Evolutionary conservation across 108 stramenopile species (phyloP).

Genomic region (Fistulifera pelliculosa): DNA sequence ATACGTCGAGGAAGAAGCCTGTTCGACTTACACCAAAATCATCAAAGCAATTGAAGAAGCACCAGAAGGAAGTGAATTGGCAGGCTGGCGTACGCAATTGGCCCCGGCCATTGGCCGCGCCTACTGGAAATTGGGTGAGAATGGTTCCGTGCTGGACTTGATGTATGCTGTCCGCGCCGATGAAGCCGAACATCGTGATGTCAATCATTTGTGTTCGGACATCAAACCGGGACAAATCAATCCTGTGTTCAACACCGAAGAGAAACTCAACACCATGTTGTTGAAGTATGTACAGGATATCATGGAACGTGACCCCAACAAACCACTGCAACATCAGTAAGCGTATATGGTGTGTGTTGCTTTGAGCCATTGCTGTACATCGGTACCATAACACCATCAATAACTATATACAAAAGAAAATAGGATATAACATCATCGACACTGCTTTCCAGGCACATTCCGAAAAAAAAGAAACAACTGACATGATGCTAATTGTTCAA

Average conservation of each 20-base stretch:
- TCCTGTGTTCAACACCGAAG: slow-evolving; percentile 59
- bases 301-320: slow-evolving; percentile 29
- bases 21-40: slow-evolving; percentile 84
- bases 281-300: slow-evolving; percentile 70
- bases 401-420: too few species aligned
- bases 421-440: too few species aligned
- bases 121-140: slow-evolving; percentile 81
- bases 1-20: slow-evolving; percentile 93
- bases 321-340: too few species aligned
- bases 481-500: too few species aligned
- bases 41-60: slow-evolving; percentile 80
- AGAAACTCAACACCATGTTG: slow-evolving; percentile 54
- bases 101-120: slow-evolving; percentile 71
- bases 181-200: slow-evolving; percentile 92
- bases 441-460: too few species aligned
- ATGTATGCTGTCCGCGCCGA: slow-evolving; percentile 89
- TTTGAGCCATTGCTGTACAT: too few species aligned
- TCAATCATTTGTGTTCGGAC: slow-evolving; percentile 71
- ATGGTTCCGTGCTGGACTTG: slow-evolving; percentile 85
- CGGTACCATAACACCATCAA: too few species aligned
- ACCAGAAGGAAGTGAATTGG: slow-evolving; percentile 72
- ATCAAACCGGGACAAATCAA: slow-evolving; percentile 49
- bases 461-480: too few species aligned
- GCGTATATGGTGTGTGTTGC: too few species aligned
- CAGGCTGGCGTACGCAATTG: slow-evolving; percentile 49